Base-by-base conservation (phyloP, 495 filamentous ascomycete species). In the Symbiotaphrina buchneri region DNA sequence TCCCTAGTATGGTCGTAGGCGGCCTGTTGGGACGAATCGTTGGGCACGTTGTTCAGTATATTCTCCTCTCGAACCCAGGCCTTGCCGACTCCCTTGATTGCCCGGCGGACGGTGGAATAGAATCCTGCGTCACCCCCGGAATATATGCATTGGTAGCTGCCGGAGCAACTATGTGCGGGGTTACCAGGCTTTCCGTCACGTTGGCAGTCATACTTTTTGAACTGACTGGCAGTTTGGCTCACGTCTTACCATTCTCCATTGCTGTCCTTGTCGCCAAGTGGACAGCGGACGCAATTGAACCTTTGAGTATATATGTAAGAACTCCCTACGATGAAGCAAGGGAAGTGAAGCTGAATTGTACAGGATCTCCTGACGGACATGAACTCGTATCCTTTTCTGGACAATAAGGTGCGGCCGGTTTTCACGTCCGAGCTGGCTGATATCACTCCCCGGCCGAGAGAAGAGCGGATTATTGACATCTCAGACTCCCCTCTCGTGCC, bases 1-100 rank as follows among this genome's bases (percentile, higher is more conserved):
- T 97, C 0, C 87, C 87, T 3, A 90, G 81, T 40, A 97, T 97
- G 87, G 87, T 97, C 20, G 81, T 93, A 28, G 87, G 87, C 35
- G 87, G 87, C 45, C 56, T 97, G 24, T 72, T 91, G 59, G 87
- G 87, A 20, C 75, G 87, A 2, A 67, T 82, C 10, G 69, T 93
- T 30, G 87, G 87, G 1, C 83, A 94, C 44, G 40, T 68, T 6
- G 74, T 91, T 0, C 87, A 97, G 46, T 87, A 81, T 51, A 47
- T 77, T 27, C 78, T 77, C 8, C 56, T 80, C 30, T 63, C 64
- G 27, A 76, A 75, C 43, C 77, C 83, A 0, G 52, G 66, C 32
- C 73, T 68, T 34, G 52, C 64, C 18, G 51, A 92, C 8, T 93
- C 84, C 51, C 64, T 67, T 14, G 58, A 57, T 1, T 95, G 87